Evolutionary conservation across 106 monocot genomes (phyloP).

Genomic region (Apostasia ramifera): DNA sequence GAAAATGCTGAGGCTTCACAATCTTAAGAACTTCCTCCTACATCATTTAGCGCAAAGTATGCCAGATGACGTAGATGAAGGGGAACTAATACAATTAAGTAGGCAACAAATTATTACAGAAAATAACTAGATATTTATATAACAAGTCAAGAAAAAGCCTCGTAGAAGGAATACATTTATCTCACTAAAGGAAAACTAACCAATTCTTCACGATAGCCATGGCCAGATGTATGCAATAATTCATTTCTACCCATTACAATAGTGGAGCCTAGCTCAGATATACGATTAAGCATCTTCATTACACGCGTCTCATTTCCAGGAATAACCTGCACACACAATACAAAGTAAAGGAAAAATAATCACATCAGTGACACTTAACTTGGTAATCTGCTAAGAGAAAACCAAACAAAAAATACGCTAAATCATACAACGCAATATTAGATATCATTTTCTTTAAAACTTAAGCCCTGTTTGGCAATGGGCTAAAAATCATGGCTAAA

Average conservation of each 20-base stretch:
- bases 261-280: conserved; percentile 83
- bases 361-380: neutral
- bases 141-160: neutral
- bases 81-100: no score
- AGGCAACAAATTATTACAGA: neutral
- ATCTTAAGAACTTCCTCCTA: conserved; percentile 98
- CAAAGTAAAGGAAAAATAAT: neutral
- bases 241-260: conserved; percentile 93
- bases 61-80: no score
- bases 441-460: no score
- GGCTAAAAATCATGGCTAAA: no score
- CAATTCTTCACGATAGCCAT: conserved; percentile 85
- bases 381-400: neutral
- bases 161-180: conserved; percentile 1
- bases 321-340: conserved; percentile 58
- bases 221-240: conserved; percentile 88
- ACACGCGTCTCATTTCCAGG: conserved; percentile 98
- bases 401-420: neutral
- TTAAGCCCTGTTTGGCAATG: no score
- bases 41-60: conserved; percentile 9
- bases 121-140: neutral
- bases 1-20: conserved; percentile 97
- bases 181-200: conserved; percentile 32
- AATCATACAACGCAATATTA: no score
- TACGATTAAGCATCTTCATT: conserved; percentile 97